Evolutionary conservation across 257 asterid genomes (phyloP).

Genomic region (Nicotiana attenuata): DNA sequence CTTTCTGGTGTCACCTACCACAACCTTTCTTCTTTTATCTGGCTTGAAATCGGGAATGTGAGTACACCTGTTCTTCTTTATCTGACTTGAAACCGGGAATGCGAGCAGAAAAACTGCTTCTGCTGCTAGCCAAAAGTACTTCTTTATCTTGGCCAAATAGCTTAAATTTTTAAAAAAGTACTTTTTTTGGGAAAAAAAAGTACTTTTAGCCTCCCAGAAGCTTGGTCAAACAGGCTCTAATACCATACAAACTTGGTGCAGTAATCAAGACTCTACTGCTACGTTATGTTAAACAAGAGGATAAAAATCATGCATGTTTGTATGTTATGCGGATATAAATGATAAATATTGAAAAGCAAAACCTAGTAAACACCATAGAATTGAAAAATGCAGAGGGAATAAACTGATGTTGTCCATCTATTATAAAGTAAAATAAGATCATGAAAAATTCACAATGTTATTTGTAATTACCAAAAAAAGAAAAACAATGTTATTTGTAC

Average conservation of each 20-base stretch:
- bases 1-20: no score
- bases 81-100: not conserved
- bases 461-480: not conserved
- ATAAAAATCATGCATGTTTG: not conserved
- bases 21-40: no score
- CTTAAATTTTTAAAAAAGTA: no score
- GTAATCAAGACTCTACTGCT: not conserved
- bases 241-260: not conserved
- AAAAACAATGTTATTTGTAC: constrained; percentile 3
- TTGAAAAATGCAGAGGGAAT: not conserved
- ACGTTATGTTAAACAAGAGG: not conserved
- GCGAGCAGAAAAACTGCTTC: not conserved
- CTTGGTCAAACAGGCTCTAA: not conserved
- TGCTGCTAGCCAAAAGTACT: no score
- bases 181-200: no score
- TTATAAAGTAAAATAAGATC: not conserved
- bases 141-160: no score
- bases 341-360: not conserved
- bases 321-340: not conserved
- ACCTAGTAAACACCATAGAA: not conserved
- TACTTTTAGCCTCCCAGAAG: no score
- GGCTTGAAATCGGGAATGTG: no score
- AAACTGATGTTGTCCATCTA: not conserved
- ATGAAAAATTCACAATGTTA: constrained; percentile 2
- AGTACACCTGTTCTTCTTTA: not conserved